Conservation (phyloP, 1,284 basidiomycete species). For the Boletellus deceptivus region DNA sequence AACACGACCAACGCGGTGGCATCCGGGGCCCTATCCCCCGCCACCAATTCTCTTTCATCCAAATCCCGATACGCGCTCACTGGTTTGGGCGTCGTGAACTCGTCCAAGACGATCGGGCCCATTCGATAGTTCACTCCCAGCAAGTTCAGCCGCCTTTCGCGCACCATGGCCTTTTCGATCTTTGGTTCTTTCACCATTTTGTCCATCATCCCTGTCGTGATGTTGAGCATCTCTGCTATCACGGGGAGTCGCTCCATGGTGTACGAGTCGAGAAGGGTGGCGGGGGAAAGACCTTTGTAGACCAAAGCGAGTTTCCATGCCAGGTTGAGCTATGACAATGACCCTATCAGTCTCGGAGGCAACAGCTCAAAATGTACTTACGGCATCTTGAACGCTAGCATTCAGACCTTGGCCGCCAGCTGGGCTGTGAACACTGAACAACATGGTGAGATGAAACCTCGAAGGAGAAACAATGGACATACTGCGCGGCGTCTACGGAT, state of each 20-base stretch:
- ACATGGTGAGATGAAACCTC: neutral
- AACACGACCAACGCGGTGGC: constrained; percentile 10
- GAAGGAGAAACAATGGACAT: neutral
- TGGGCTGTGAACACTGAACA: constrained; percentile 2
- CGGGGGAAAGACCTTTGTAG: constrained; percentile 32
- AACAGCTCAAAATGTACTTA: constrained; percentile 14
- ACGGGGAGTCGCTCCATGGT: constrained; percentile 39
- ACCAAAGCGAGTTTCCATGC: constrained; percentile 44
- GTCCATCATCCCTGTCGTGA: constrained; percentile 18
- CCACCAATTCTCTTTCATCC: constrained; percentile 11
- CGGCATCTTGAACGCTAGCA: constrained; percentile 39
- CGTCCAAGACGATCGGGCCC: constrained; percentile 33
- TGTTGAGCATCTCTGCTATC: constrained; percentile 37
- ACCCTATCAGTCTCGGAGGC: neutral
- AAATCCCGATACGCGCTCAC: constrained; percentile 15
- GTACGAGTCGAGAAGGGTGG: constrained; percentile 36
- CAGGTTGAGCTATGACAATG: constrained; percentile 35
- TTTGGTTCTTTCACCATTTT: neutral
- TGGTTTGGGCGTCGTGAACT: constrained; percentile 3
- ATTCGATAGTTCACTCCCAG: constrained; percentile 37
- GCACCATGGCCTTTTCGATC: neutral
- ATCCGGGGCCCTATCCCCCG: constrained; percentile 25
- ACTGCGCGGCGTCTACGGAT: neutral
- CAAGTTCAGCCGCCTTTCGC: constrained; percentile 26
- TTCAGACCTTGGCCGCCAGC: constrained; percentile 43